Base-by-base conservation (phyloP, 1,284 basidiomycete genomes). In the Boletellus dicymbophilus region DNA sequence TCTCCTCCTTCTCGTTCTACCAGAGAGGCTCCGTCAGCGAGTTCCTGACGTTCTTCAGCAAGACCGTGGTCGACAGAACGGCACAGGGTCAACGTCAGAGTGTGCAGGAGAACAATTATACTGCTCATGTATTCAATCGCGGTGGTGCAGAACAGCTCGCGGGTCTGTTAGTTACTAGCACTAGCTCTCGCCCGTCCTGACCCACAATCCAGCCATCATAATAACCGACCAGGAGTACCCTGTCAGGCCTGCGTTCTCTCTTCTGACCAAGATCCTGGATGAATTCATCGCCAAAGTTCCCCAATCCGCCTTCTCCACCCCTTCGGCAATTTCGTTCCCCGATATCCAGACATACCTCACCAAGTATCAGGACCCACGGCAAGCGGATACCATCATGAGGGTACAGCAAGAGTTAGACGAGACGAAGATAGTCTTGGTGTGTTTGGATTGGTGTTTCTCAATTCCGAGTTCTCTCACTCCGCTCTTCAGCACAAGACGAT, bases 391-490 rank as follows among this genome's bases (percentile, higher is more conserved):
- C 18, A 98, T 99, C 65, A 96, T 99, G 95, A 86, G 90, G 62
- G 97, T 99, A 16, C 97, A 99, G 71, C 90, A 95, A 68, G 97
- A 99, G 68, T 73, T 99, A 42, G 97, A 99, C 67, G 97, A 99
- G 77, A 99, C 97, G 9, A 99, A 99, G 87, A 96, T 99, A 59
- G 86, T 99, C 31, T 73, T 98, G 69, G 93, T 95, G 58, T 22
- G 52, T 37, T 41, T 16, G 37, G 28, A 26, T 16, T 23, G 26
- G 20, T 27, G 31, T 27, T 23, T 33, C 23, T 41, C 11, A 0
- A 15, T 25, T 18, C 5, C 20, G 6, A 18, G 30, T 28, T 43
- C 18, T 42, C 41, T 50, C 22, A 50, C 46, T 20, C 31, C n/a
- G 28, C 4, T 44, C 25, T 54, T 40, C 63, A 96, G 92, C 97